Evolutionary conservation across 768 basidiomycete genomes (phyloP), one percentile per base, ranked within the genome.

Genomic region (Cantharellus anzutake): DNA sequence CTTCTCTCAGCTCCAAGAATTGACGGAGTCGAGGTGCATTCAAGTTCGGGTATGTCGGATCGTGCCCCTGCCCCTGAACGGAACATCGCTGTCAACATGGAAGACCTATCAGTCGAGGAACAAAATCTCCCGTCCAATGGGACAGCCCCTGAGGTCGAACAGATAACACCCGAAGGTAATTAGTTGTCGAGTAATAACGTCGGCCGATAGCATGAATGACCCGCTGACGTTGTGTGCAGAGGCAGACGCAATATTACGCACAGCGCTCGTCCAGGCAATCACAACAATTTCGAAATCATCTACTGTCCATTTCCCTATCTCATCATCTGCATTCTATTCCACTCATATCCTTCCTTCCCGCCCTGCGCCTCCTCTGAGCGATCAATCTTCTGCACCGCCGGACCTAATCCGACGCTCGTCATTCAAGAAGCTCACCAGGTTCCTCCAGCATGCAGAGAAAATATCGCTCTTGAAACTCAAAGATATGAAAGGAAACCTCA

Each of bases 371-470:
- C 20, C 44, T 11, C 11, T 11, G 44, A 48, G 29, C 11, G 44
- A 29, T 11, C 44, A 11, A 11, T 1, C 57, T 4, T 40, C 16
- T 29, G 11, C 44, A 11, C 20, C 20, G 20, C 44, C 11, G 29
- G 52, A 55, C 7, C 7, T 55, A 7, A 83, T 93, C 68, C 90
- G 85, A 64, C 76, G 82, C 5, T 90, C 87, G 1, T 76, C 76
- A 2, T 78, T 82, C 73, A 96, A 92, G 70, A 86, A 87, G 5
- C 75, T 93, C 20, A 76, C 82, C 1, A 76, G 82, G 1, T 92
- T 94, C 72, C 75, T 96, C 65, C 91, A 86, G 68, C 66, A 77
- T 16, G 73, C 77, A 16, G 86, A 88, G 62, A 93, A 93, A 67
- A 78, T 80, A 4, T 77, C 76, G 0, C 68, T 96, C 34, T 66